These are phyloP conservation scores for Priceomyces haplophilus DNA, from an alignment of 805 yeast genomes.

Conservation along the genomic window DNA sequence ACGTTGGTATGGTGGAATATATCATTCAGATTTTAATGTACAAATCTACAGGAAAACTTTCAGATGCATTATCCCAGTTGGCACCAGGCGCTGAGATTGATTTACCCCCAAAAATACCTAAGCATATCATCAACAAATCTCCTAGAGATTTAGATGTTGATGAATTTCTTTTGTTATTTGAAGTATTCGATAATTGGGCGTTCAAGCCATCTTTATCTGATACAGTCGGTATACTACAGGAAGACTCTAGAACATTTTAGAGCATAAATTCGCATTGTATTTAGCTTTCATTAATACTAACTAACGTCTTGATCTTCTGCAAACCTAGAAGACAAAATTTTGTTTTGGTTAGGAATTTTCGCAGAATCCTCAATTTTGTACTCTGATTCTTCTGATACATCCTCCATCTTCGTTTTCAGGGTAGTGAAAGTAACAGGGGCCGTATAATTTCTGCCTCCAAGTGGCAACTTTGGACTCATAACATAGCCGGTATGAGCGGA, in stretches of 20 bases:
- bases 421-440: background rate
- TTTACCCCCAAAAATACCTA: conserved; percentile 27
- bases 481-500: background rate
- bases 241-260: conserved; percentile 11
- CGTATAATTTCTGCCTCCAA: background rate
- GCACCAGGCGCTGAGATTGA: conserved; percentile 82
- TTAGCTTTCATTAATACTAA: background rate
- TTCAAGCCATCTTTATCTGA: conserved; percentile 59
- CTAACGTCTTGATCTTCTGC: conserved; percentile 1
- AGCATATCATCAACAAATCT: conserved; percentile 39
- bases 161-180: conserved; percentile 53
- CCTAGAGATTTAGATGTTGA: conserved; percentile 50
- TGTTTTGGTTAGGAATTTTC: background rate
- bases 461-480: background rate
- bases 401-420: background rate
- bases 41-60: conserved; percentile 41
- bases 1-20: conserved; percentile 61
- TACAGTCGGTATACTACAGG: conserved; percentile 14
- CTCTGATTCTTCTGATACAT: background rate
- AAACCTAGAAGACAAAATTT: background rate
- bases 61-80: conserved; percentile 48
- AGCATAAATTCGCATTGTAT: background rate
- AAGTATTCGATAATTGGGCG: conserved; percentile 71
- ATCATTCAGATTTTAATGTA: conserved; percentile 61
- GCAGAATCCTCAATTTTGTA: background rate